These are phyloP conservation scores for Haberlea rhodopensis DNA, from an alignment of 257 asterid genomes.

Conservation along the genomic window DNA sequence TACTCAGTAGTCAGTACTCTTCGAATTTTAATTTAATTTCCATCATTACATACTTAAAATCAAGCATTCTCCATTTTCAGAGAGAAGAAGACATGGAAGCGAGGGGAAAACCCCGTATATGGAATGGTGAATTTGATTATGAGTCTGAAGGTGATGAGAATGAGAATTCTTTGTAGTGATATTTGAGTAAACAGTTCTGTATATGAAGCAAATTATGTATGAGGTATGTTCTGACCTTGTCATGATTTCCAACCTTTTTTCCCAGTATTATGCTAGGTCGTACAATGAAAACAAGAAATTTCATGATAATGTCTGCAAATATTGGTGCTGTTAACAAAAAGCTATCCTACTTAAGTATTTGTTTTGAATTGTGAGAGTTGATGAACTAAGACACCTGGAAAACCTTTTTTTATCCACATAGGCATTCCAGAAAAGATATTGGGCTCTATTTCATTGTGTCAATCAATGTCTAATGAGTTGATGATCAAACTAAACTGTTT, in stretches of 20 bases:
- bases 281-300: background rate
- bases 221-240: conserved; percentile 43
- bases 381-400: background rate
- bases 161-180: conserved; percentile 44
- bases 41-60: conserved; percentile 10
- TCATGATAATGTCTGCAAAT: conserved; percentile 2
- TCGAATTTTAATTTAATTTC: background rate
- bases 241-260: background rate
- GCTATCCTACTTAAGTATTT: background rate
- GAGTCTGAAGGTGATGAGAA: conserved; percentile 74
- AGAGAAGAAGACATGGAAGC: conserved; percentile 71
- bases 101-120: conserved; percentile 79
- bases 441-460: background rate
- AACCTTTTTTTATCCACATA: background rate
- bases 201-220: conserved; percentile 31
- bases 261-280: conserved; percentile 7
- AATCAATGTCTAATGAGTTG: background rate
- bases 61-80: conserved; percentile 38
- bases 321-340: background rate
- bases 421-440: background rate
- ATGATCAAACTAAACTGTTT: background rate
- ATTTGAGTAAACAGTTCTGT: conserved; percentile 37
- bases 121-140: conserved; percentile 69
- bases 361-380: background rate
- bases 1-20: conserved; percentile 20